Conservation (phyloP, 1,284 basidiomycete genomes). For the Waitea zeae region DNA sequence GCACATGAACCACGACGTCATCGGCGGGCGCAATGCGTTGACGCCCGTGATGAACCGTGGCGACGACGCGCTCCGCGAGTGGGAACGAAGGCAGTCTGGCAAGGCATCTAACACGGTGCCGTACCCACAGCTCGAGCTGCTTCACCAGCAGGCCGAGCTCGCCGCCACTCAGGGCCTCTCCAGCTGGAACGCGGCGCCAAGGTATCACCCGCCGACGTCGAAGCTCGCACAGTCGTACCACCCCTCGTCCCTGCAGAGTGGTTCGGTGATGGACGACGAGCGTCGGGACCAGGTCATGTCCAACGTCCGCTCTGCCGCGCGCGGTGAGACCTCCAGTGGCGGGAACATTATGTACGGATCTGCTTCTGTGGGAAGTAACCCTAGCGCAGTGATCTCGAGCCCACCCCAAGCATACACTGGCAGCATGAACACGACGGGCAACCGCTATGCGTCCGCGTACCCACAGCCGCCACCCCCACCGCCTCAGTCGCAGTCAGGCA, state of each 20-base stretch:
- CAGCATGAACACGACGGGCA: conserved; percentile 29
- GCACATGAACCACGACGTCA: conserved; percentile 78
- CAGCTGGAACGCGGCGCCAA: conserved; percentile 26
- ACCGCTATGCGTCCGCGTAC: conserved; percentile 40
- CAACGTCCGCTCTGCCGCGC: conserved; percentile 52
- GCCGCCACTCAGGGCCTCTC: conserved; percentile 41
- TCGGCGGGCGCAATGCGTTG: conserved; percentile 63
- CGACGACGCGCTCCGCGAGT: conserved; percentile 80
- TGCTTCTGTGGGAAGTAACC: conserved; percentile 19
- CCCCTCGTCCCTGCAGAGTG: conserved; percentile 22
- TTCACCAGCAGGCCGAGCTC: conserved; percentile 86
- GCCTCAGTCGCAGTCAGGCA: no score
- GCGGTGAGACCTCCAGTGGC: conserved; percentile 20
- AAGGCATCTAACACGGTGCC: conserved; percentile 47
- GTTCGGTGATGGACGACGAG: conserved; percentile 38
- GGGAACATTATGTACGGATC: conserved; percentile 24
- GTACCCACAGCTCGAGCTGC: conserved; percentile 75
- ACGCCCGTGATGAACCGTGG: conserved; percentile 73
- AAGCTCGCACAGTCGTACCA: conserved; percentile 56
- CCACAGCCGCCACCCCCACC: conserved; percentile 17
- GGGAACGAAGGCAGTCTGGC: conserved; percentile 68
- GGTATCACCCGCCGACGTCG: conserved; percentile 44
- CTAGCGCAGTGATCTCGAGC: conserved; percentile 29
- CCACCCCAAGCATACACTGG: conserved; percentile 54
- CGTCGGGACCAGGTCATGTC: conserved; percentile 57